Base-by-base conservation (phyloP, 306 rosid genomes). In the Gillenia trifoliata region DNA sequence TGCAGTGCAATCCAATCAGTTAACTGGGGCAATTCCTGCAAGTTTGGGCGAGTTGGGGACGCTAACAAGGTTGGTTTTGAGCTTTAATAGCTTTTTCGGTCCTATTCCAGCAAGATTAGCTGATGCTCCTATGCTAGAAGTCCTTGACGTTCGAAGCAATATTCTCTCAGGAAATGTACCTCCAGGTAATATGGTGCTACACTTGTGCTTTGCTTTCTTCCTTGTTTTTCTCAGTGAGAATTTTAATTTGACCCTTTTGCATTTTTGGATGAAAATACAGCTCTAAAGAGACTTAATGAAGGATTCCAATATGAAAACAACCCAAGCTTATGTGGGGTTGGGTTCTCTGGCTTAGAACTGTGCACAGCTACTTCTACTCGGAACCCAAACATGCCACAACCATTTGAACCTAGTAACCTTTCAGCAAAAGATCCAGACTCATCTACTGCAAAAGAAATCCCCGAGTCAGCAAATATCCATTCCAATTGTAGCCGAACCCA, bases 11-110 rank as follows among this genome's bases (percentile, higher is more conserved):
- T 80, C 85, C 77, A 93, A 93, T 80, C 84, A 87, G 75, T 81
- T 93, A 55, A 78, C 79, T 3, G 84, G 92, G 17, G 92, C 98
- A 20, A 93, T 93, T 77, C 98, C 98, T 38, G 98, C 98, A 8
- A 93, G 90, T 81, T 84, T 93, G 79, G 96, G 98, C 40, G 82
- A 84, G 61, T 33, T 91, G 77, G 72, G 72, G 65, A 49, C 76
- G 19, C 59, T 93, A 69, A 75, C 77, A 16, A 85, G 96, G 82
- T 59, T 93, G 86, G 96, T 89, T 79, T 83, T 93, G 84, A 87
- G 98, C 88, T 90, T 82, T 79, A 93, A 93, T 73, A 65, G 9
- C 38, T 80, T 93, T 56, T 89, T 91, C 47, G 93, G 98, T 57
- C 89, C 98, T 13, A 79, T 93, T 79, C 97, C 98, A 5, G 88